Evolutionary conservation across 371 early-diverging fungal species (phyloP).

Genomic region (Apophysomyces ossiformis): DNA sequence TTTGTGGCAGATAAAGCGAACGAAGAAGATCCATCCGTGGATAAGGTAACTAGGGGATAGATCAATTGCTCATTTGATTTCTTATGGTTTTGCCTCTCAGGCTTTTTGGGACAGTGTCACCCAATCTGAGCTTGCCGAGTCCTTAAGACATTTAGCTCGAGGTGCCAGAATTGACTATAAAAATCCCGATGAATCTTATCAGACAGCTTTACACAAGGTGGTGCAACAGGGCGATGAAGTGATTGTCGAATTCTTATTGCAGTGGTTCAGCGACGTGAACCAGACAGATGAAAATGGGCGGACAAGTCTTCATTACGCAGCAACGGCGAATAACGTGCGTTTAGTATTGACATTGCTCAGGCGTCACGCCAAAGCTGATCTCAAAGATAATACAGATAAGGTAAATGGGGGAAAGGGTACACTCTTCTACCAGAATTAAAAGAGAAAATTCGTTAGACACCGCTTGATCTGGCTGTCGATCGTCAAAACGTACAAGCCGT

Average conservation of each 20-base stretch:
- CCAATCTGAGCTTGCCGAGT: constrained; percentile 58
- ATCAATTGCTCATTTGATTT: not conserved
- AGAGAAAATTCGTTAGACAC: constrained; percentile 39
- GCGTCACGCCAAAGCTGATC: constrained; percentile 71
- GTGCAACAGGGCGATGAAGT: constrained; percentile 60
- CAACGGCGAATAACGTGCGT: constrained; percentile 66
- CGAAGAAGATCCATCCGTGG: constrained; percentile 29
- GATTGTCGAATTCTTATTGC: constrained; percentile 71
- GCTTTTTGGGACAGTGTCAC: constrained; percentile 64
- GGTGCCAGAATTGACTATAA: constrained; percentile 80
- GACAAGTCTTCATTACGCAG: constrained; percentile 82
- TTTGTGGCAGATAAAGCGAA: constrained; percentile 48
- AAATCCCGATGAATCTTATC: constrained; percentile 55
- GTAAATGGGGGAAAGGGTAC: constrained; percentile 20
- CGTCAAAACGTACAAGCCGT: constrained; percentile 64
- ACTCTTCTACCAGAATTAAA: not conserved
- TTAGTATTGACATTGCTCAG: constrained; percentile 69
- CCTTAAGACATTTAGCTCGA: constrained; percentile 65
- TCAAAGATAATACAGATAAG: constrained; percentile 60
- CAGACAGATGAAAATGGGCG: constrained; percentile 66
- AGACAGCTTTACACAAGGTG: constrained; percentile 69
- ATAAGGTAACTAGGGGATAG: constrained; percentile 21
- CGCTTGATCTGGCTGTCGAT: constrained; percentile 75
- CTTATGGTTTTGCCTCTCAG: constrained; percentile 15
- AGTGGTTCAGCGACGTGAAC: constrained; percentile 72